Evolutionary conservation across 768 basidiomycete species (phyloP), one percentile per base, ranked within the genome.

Genomic region (Leccinum longicurvipes): DNA sequence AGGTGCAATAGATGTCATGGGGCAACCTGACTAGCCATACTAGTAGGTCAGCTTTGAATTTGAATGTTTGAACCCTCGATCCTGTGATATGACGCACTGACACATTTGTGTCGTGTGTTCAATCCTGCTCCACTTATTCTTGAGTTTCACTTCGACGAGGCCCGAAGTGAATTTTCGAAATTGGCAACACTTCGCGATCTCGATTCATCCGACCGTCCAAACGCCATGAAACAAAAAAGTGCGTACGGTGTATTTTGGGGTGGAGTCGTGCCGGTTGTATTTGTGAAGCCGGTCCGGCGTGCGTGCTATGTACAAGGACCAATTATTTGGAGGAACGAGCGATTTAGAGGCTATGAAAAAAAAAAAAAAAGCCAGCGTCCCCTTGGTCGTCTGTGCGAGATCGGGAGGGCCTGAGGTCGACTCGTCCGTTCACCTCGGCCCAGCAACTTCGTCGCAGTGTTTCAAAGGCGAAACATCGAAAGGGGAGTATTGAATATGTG

Each of bases 141-240:
- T 34, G 34, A 24, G 5, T 12, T 15, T 27, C 24, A 15, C 21
- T 36, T 27, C 39, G n/a, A 45, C 3, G 46, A 11, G 27, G 19
- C n/a, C n/a, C n/a, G n/a, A n/a, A n/a, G 15, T 60, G 60, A 58
- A 56, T 52, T 49, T 52, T 44, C 28, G 34, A 17, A 34, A 32
- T 11, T 7, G 42, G 25, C 19, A 21, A 47, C 23, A 6, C 48
- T 41, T 31, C 24, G 34, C 34, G 19, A 50, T 28, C 36, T 45
- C 3, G 23, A 34, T 24, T 24, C 24, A n/a, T n/a, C 8, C 25
- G 11, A 28, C 34, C 3, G 23, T 27, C n/a, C 4, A 11, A 17
- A 39, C 14, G 27, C 45, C 59, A 39, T n/a, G 34, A n/a, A 27
- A 44, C 25, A 23, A 14, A 17, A 41, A 25, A 4, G 31, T 34